Percentiles rank a stretch among this genome's conserved stretches.
These are phyloP conservation scores for Raphanus raphanistrum DNA, from an alignment of 345 rosid species.

Conservation along the genomic window DNA sequence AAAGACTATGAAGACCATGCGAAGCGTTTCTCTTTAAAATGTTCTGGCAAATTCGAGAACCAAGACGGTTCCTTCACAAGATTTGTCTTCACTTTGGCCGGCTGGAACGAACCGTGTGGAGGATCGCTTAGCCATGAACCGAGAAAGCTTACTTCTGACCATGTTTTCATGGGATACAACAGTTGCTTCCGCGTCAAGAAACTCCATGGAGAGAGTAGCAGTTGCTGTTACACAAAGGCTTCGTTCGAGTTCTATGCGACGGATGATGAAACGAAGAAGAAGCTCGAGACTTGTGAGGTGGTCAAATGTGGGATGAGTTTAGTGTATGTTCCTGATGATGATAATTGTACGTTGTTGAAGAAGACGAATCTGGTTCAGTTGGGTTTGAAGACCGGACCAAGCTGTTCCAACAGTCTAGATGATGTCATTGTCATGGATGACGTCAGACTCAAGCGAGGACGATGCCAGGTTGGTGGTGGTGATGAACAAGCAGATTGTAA, in stretches of 20 bases:
- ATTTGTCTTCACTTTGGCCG: slow-evolving; percentile 26
- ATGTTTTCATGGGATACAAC: slow-evolving; percentile 35
- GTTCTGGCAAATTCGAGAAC: slow-evolving; percentile 27
- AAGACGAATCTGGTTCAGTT: slow-evolving; percentile 23
- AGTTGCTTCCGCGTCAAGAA: slow-evolving; percentile 27
- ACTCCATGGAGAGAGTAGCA: slow-evolving; percentile 25
- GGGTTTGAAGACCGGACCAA: slow-evolving; percentile 7
- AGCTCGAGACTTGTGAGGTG: slow-evolving; percentile 29
- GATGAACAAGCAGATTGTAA: slow-evolving; percentile 16
- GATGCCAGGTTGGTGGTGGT: slow-evolving; percentile 12
- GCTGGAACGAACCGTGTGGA: slow-evolving; percentile 33
- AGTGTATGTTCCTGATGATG: slow-evolving; percentile 33
- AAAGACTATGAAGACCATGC: slow-evolving; percentile 12
- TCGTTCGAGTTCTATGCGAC: slow-evolving; percentile 32
- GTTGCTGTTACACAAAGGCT: slow-evolving; percentile 34
- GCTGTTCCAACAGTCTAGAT: not conserved
- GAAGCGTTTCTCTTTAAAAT: slow-evolving; percentile 1
- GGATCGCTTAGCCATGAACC: slow-evolving; percentile 24
- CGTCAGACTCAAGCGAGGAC: slow-evolving; percentile 22
- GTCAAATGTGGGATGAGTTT: slow-evolving; percentile 37
- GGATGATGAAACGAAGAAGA: slow-evolving; percentile 25
- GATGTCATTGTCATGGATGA: slow-evolving; percentile 13
- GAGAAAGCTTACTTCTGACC: slow-evolving; percentile 29
- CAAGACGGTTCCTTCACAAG: slow-evolving; percentile 22
- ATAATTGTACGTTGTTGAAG: slow-evolving; percentile 19